A percentile compares a stretch with the other conserved stretches of the same genome.
Evolutionary conservation across 148 eudicot species (phyloP).

Genomic region (Heliosperma pusillum): DNA sequence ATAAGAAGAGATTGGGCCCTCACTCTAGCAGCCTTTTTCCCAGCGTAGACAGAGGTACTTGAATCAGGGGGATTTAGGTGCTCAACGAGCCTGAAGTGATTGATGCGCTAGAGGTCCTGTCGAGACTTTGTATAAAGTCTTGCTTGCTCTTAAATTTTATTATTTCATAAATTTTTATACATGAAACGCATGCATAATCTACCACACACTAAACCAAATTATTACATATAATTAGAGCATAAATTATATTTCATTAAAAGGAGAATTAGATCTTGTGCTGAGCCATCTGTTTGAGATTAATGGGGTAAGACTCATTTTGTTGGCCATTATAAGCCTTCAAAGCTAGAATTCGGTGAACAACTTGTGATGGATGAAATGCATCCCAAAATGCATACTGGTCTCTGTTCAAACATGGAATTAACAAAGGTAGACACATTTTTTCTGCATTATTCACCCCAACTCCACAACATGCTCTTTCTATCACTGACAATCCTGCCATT

Average conservation of each 20-base stretch:
- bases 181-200: background rate
- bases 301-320: conserved; percentile 40
- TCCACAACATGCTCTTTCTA: conserved; percentile 71
- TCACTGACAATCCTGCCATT: conserved; percentile 60
- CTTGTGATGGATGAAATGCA: conserved; percentile 77
- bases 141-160: background rate
- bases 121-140: no score
- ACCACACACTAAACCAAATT: background rate
- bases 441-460: conserved; percentile 62
- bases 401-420: conserved; percentile 62
- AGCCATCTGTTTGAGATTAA: conserved; percentile 47
- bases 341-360: conserved; percentile 51
- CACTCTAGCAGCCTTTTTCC: no score
- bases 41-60: no score
- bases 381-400: conserved; percentile 72
- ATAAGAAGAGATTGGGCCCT: no score
- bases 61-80: no score
- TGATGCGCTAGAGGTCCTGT: no score
- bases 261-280: background rate
- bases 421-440: conserved; percentile 68
- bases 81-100: no score
- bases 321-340: conserved; percentile 51
- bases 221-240: background rate
- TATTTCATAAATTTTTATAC: background rate
- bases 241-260: background rate